Percentiles rank a stretch among this genome's conserved stretches.
Conservation (phyloP, 1,139 yeast genomes). For the Kodamaea ohmeri region DNA sequence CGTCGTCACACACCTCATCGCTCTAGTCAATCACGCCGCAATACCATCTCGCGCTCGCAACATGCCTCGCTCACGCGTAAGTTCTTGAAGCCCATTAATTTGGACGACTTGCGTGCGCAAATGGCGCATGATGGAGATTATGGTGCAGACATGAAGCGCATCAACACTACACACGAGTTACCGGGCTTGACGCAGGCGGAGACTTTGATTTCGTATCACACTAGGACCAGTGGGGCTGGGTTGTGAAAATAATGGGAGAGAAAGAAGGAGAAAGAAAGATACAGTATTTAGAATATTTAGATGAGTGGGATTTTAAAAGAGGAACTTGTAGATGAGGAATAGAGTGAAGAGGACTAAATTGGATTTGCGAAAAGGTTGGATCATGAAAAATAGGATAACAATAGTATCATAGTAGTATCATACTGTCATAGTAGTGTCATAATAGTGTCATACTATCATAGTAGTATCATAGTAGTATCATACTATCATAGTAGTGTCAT, state of each 20-base stretch:
- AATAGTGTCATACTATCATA: too few relatives aligned
- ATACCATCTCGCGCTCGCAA: slow-evolving; percentile 26
- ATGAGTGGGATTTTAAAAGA: not conserved
- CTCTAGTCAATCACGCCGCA: slow-evolving; percentile 23
- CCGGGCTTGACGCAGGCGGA: slow-evolving; percentile 54
- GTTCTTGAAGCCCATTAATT: slow-evolving; percentile 35
- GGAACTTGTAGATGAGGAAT: not conserved
- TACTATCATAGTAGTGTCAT: too few relatives aligned
- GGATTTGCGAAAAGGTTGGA: too few relatives aligned
- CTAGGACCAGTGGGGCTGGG: slow-evolving; percentile 26
- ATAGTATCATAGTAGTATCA: too few relatives aligned
- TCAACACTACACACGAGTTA: slow-evolving; percentile 46
- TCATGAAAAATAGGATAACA: too few relatives aligned
- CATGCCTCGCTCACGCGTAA: slow-evolving; percentile 32
- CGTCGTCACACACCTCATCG: slow-evolving; percentile 26
- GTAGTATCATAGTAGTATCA: too few relatives aligned
- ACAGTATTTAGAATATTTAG: too few relatives aligned
- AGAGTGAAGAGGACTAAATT: not conserved
- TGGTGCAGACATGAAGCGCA: slow-evolving; percentile 35
- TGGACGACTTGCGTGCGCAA: slow-evolving; percentile 38
- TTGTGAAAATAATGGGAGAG: not conserved
- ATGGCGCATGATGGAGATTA: slow-evolving; percentile 44
- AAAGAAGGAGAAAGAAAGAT: not conserved
- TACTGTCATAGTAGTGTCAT: too few relatives aligned
- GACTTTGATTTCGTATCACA: slow-evolving; percentile 44